These are phyloP conservation scores for Barnettozyma sucrosica DNA, from an alignment of 805 yeast species.

Conservation along the genomic window DNA sequence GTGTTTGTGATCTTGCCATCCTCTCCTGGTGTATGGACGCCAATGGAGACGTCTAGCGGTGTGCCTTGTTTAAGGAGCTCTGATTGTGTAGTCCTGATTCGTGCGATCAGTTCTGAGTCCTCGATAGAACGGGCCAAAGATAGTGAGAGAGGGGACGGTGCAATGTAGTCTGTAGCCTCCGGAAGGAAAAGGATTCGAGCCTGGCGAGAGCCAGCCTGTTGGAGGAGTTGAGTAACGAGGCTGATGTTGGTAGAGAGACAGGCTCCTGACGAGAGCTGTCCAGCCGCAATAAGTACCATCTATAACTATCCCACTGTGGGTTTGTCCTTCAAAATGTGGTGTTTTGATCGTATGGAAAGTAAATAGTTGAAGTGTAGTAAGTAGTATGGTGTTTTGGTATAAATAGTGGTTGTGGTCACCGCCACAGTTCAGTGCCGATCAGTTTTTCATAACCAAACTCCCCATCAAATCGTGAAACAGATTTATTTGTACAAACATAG, in stretches of 20 bases:
- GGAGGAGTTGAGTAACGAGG: slow-evolving; percentile 52
- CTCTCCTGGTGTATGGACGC: slow-evolving; percentile 76
- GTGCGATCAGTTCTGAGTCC: slow-evolving; percentile 37
- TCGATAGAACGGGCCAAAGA: slow-evolving; percentile 46
- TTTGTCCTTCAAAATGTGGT: too few relatives aligned
- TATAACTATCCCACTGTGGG: not conserved
- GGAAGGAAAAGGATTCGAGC: slow-evolving; percentile 79
- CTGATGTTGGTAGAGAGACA: slow-evolving; percentile 53
- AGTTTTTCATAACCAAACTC: too few relatives aligned
- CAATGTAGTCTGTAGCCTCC: slow-evolving; percentile 88
- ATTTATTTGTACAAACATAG: too few relatives aligned
- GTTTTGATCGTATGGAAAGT: too few relatives aligned
- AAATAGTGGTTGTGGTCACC: too few relatives aligned
- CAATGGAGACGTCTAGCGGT: slow-evolving; percentile 64
- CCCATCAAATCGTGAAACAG: too few relatives aligned
- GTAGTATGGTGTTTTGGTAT: too few relatives aligned
- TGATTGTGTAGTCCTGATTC: slow-evolving; percentile 38
- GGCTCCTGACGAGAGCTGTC: slow-evolving; percentile 77
- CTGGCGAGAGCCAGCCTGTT: slow-evolving; percentile 53
- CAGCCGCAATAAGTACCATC: slow-evolving; percentile 71
- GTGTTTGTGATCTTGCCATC: slow-evolving; percentile 53
- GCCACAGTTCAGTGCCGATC: too few relatives aligned
- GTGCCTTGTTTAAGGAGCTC: slow-evolving; percentile 32
- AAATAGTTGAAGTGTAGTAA: too few relatives aligned
- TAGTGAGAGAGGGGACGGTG: slow-evolving; percentile 50